Conservation (phyloP, 2,329 filamentous ascomycete genomes). For the Achaetomium macrosporum region DNA sequence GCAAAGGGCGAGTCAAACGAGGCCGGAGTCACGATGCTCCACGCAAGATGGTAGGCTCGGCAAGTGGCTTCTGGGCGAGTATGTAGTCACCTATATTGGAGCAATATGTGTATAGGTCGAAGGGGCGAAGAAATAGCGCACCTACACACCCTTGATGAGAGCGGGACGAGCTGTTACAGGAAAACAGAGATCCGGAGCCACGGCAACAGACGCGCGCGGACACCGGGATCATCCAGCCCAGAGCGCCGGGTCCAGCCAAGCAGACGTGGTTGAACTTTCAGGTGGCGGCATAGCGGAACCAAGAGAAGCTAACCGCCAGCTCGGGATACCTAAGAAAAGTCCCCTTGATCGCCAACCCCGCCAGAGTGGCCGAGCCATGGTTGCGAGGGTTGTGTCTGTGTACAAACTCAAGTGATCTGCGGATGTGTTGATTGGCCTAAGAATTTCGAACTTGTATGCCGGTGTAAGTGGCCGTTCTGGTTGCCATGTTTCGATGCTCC, state of each 20-base stretch:
- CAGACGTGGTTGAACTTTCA: slow-evolving; percentile 1
- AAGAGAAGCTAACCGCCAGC: not conserved
- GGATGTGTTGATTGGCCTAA: slow-evolving; percentile 1
- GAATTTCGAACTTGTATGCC: slow-evolving; percentile 1
- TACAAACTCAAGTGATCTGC: slow-evolving; percentile 1
- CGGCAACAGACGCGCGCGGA: not conserved
- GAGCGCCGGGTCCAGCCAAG: slow-evolving; percentile 19
- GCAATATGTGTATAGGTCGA: slow-evolving; percentile 23
- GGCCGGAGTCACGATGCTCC: not conserved
- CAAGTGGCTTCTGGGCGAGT: slow-evolving; percentile 9
- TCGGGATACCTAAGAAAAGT: not conserved
- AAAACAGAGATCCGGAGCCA: not conserved
- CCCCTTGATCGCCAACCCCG: not conserved
- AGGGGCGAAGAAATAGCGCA: slow-evolving; percentile 27
- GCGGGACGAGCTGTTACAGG: not conserved
- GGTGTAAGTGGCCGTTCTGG: slow-evolving; percentile 12
- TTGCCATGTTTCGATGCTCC: slow-evolving; percentile 12
- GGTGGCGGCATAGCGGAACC: not conserved
- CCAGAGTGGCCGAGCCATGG: not conserved
- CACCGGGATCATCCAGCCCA: slow-evolving; percentile 4
- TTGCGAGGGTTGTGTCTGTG: not conserved
- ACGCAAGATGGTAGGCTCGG: slow-evolving; percentile 5
- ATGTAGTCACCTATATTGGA: slow-evolving; percentile 19
- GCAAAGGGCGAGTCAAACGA: slow-evolving; percentile 5
- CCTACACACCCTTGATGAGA: slow-evolving; percentile 6